phyloP scores from a whole-genome alignment of 352 stramenopile species.

The Phytophthora megakarya region DNA sequence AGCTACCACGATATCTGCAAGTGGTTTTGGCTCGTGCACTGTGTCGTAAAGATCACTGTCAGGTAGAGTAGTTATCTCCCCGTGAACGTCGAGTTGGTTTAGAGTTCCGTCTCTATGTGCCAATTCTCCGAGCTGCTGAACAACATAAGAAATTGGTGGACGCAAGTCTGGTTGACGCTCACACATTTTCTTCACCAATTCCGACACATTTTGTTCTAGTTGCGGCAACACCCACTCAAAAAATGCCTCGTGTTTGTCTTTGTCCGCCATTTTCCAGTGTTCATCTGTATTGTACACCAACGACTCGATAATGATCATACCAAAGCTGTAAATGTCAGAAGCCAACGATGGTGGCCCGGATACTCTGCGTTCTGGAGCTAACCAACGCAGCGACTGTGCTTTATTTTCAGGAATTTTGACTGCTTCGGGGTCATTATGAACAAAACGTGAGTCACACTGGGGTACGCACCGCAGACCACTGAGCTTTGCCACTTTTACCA shows the following conservation, averaged over 20 bases:
- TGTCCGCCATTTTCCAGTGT: no score
- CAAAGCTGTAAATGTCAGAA: slow-evolving; percentile 38
- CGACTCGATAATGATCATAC: slow-evolving; percentile 28
- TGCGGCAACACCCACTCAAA: not conserved
- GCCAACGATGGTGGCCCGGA: slow-evolving; percentile 26
- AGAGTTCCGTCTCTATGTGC: not conserved
- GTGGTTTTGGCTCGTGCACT: not conserved
- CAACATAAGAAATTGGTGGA: slow-evolving; percentile 30
- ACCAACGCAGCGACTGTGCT: not conserved
- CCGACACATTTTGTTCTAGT: slow-evolving; percentile 1
- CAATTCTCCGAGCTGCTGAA: slow-evolving; percentile 30
- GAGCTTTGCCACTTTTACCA: slow-evolving; percentile 35
- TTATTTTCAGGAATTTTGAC: not conserved
- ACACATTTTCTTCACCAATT: slow-evolving; percentile 40
- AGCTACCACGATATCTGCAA: slow-evolving; percentile 4
- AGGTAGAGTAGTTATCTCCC: not conserved
- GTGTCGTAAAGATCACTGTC: not conserved
- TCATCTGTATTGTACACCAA: not conserved
- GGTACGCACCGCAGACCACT: slow-evolving; percentile 21
- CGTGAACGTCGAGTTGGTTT: not conserved
- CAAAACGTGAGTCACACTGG: not conserved
- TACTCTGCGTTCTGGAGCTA: slow-evolving; percentile 22
- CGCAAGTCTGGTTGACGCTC: slow-evolving; percentile 17
- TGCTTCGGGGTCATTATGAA: not conserved
- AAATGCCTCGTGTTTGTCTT: not conserved